Percentiles rank a stretch among this genome's conserved stretches.
These are phyloP conservation scores for Stachybotrys chartarum DNA, from an alignment of 2,329 filamentous ascomycete genomes.

Conservation along the genomic window DNA sequence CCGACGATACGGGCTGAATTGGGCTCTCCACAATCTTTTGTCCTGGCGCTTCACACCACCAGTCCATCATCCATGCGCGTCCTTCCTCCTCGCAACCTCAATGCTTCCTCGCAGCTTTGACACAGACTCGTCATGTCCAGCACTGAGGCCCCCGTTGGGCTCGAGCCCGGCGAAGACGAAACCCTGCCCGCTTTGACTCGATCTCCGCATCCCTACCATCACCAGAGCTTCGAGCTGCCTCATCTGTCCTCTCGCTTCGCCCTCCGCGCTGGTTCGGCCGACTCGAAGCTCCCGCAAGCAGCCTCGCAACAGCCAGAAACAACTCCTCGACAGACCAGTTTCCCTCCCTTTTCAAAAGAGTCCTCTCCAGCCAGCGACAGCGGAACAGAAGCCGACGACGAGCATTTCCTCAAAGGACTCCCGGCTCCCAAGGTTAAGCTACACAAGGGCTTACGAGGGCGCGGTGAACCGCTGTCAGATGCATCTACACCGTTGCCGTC, in stretches of 20 bases:
- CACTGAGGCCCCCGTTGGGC: slow-evolving; percentile 23
- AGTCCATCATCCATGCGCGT: slow-evolving; percentile 3
- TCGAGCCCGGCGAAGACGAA: slow-evolving; percentile 27
- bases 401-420: slow-evolving; percentile 78
- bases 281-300: slow-evolving; percentile 6
- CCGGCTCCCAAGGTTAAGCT: slow-evolving; percentile 68
- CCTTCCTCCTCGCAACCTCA: slow-evolving; percentile 13
- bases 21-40: too few species aligned
- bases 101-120: slow-evolving; percentile 15
- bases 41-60: neutral
- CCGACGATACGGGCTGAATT: too few species aligned
- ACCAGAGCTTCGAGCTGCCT: slow-evolving; percentile 47
- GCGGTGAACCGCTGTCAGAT: slow-evolving; percentile 46
- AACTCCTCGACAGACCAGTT: slow-evolving; percentile 15
- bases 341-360: slow-evolving; percentile 35
- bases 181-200: slow-evolving; percentile 45
- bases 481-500: slow-evolving; percentile 48
- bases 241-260: slow-evolving; percentile 37
- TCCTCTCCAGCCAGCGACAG: slow-evolving; percentile 71
- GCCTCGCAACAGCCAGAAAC: slow-evolving; percentile 8
- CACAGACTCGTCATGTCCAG: slow-evolving; percentile 35
- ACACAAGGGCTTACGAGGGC: slow-evolving; percentile 70
- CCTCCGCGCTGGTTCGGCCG: slow-evolving; percentile 12
- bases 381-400: slow-evolving; percentile 92
- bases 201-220: slow-evolving; percentile 63